Evolutionary conservation across 495 filamentous ascomycete genomes (phyloP).

Genomic region (Xylaria scruposa): DNA sequence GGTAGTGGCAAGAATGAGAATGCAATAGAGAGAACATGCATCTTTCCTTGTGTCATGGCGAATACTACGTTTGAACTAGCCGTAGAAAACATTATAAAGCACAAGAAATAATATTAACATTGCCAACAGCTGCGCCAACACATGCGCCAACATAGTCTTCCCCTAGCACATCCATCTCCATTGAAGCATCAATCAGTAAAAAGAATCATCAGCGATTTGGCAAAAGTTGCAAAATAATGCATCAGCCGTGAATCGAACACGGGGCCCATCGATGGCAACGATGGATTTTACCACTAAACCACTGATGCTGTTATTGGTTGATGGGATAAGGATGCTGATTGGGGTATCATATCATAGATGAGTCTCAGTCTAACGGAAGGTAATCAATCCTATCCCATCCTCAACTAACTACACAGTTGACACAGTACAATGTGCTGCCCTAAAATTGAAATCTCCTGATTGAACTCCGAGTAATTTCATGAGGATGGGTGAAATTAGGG

Average conservation of each 20-base stretch:
- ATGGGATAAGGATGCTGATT: background rate
- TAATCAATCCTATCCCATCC: background rate
- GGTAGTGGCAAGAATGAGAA: background rate
- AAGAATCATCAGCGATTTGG: too few species aligned
- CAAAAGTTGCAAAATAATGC: constrained; percentile 38
- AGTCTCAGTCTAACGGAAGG: background rate
- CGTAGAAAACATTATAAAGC: background rate
- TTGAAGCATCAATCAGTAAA: too few species aligned
- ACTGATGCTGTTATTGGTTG: constrained; percentile 45
- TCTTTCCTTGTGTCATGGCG: background rate
- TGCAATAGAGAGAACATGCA: background rate
- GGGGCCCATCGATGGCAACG: constrained; percentile 61
- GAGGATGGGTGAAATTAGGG: background rate
- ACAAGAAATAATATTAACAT: background rate
- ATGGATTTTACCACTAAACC: constrained; percentile 62
- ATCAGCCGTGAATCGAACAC: constrained; percentile 59
- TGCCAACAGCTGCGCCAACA: background rate
- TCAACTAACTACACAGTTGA: background rate
- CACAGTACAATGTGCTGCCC: background rate
- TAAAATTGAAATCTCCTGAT: background rate
- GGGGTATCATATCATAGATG: background rate
- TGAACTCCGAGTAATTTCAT: background rate
- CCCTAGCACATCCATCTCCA: background rate
- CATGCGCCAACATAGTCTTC: background rate
- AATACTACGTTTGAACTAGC: background rate